Percentiles rank a stretch among this genome's conserved stretches.
phyloP scores from a whole-genome alignment of 164 flowering plant species.

The Pachysandra terminalis region DNA sequence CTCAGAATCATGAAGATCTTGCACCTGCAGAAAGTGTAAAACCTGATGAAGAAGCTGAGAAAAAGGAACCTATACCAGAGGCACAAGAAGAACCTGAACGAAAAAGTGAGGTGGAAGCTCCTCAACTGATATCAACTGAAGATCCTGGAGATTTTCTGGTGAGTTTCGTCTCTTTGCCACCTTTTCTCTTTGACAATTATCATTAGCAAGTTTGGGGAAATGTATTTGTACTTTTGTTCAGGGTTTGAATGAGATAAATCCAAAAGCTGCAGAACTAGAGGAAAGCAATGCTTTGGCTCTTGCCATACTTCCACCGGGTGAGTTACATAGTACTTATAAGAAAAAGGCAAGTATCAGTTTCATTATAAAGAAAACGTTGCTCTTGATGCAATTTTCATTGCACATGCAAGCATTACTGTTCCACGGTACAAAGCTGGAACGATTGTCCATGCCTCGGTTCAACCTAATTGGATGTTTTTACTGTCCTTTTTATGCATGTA shows the following conservation, averaged over 20 bases:
- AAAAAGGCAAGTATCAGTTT: not conserved
- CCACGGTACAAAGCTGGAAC: not conserved
- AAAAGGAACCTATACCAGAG: constrained; percentile 26
- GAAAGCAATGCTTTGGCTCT: constrained; percentile 94
- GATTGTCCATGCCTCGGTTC: not conserved
- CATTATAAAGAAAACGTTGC: too few species aligned
- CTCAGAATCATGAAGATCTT: constrained; percentile 41
- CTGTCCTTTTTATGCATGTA: not conserved
- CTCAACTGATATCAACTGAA: constrained; percentile 36
- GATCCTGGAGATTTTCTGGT: constrained; percentile 71
- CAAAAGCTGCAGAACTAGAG: constrained; percentile 63
- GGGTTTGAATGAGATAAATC: constrained; percentile 81
- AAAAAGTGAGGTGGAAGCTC: constrained; percentile 38
- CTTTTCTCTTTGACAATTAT: not conserved
- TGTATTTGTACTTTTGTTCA: constrained; percentile 20
- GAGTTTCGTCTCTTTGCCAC: constrained; percentile 6
- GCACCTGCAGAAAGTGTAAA: constrained; percentile 30
- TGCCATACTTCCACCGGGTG: constrained; percentile 80
- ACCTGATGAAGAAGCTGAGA: constrained; percentile 38
- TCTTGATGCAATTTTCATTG: too few species aligned
- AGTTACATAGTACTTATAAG: not conserved
- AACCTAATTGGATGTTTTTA: not conserved
- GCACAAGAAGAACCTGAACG: constrained; percentile 45
- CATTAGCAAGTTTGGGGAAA: not conserved
- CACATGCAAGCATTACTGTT: too few species aligned